Evolutionary conservation across 352 stramenopile species (phyloP), one percentile per base, ranked within the genome.

Genomic region (Phytophthora palmivora): DNA sequence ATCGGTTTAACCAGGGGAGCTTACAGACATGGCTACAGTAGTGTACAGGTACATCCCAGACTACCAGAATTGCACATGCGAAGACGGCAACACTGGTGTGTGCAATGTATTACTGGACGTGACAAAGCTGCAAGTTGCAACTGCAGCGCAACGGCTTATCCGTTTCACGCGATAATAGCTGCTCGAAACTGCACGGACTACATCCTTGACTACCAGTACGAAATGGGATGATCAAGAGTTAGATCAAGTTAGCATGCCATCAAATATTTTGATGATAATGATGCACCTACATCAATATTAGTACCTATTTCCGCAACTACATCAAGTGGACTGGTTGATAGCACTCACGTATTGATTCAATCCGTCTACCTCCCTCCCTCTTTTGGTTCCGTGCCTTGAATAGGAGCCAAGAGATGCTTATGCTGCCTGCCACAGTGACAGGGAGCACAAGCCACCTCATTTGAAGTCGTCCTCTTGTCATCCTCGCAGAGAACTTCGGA

Each of bases 1-100:
- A 66, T 61, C 62, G 47, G 9, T 22, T 70, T 66, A 38, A 41
- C 14, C 32, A 24, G 62, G 53, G 54, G 62, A 58, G 48, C 54
- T 70, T 39, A 50, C 0, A 1, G 18, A 56, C 18, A 61, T 70
- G 62, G 62, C 54, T 70, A 57, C 54, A 57, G n/a, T n/a, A n/a
- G n/a, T n/a, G n/a, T n/a, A n/a, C n/a, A n/a, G n/a, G n/a, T n/a
- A n/a, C n/a, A n/a, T n/a, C n/a, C n/a, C n/a, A n/a, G n/a, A n/a
- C n/a, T n/a, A n/a, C n/a, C 30, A 11, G 30, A 34, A 9, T 34
- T 34, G 6, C 7, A 34, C 30, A 34, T 34, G 30, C 7, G 30
- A 34, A 4, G 30, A 34, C 5, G 30, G 10, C 30, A 10, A 34
- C 30, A 14, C 5, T 2, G 11, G 7, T 10, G 10, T 34, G 7